Conservation (phyloP, 495 filamentous ascomycete species). For the Podospora pseudoanserina region DNA sequence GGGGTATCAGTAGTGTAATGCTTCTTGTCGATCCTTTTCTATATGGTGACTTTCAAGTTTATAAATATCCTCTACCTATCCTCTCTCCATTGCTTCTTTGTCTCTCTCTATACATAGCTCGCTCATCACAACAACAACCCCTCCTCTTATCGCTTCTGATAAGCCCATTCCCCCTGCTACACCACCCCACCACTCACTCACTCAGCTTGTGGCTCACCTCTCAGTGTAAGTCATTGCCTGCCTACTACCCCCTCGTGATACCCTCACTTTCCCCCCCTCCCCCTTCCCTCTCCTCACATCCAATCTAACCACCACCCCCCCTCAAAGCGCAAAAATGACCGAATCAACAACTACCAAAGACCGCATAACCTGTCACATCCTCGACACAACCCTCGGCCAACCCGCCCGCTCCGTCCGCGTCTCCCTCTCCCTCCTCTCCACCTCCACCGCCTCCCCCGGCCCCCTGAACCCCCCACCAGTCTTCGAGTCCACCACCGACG, state of each 20-base stretch:
- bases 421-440: constrained; percentile 64
- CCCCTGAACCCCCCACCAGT: constrained; percentile 25
- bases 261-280: neutral
- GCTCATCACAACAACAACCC: neutral
- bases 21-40: neutral
- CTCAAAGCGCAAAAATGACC: neutral
- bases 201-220: neutral
- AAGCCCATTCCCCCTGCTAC: neutral
- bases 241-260: neutral
- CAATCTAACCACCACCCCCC: neutral
- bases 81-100: neutral
- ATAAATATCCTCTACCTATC: constrained; percentile 4
- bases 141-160: neutral
- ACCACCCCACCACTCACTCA: neutral
- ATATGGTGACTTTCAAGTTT: neutral
- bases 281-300: neutral
- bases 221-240: constrained; percentile 4
- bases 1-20: neutral
- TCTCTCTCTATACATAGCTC: neutral
- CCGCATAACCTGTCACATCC: constrained; percentile 60
- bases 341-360: constrained; percentile 33
- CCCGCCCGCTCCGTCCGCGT: constrained; percentile 79
- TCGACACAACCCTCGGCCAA: constrained; percentile 55
- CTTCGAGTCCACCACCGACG: constrained; percentile 66
- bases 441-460: constrained; percentile 50